Percentiles rank a stretch among this genome's conserved stretches.
Conservation (phyloP, 176 grass and related monocot species). For the Echinochloa phyllopogon region DNA sequence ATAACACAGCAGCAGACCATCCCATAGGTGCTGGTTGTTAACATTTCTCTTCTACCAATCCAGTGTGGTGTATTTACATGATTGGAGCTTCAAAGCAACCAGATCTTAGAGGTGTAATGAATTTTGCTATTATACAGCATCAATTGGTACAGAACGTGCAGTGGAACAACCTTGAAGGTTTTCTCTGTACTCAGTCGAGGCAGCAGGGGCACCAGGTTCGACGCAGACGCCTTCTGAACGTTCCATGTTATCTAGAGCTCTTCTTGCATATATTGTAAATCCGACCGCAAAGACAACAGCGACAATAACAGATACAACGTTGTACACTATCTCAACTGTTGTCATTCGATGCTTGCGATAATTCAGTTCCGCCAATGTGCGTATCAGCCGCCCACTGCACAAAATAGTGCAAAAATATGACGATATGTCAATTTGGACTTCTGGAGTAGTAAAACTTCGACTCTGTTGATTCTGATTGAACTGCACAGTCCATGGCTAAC, state of each 20-base stretch:
- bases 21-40: background rate
- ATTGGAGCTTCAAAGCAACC: constrained; percentile 6
- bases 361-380: constrained; percentile 69
- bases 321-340: constrained; percentile 84
- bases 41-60: background rate
- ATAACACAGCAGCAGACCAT: background rate
- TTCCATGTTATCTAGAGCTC: constrained; percentile 58
- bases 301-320: constrained; percentile 62
- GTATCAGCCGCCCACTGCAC: constrained; percentile 82
- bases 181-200: constrained; percentile 40
- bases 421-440: background rate
- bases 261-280: constrained; percentile 81
- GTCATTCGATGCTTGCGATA: constrained; percentile 78
- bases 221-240: constrained; percentile 31
- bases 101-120: background rate
- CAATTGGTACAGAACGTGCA: constrained; percentile 33
- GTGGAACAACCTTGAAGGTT: constrained; percentile 51
- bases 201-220: constrained; percentile 5
- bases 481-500: background rate
- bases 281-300: constrained; percentile 60
- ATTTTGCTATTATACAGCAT: constrained; percentile 46
- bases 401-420: constrained; percentile 15
- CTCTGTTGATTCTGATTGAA: background rate
- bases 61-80: constrained; percentile 31
- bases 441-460: background rate